Conservation (phyloP, 805 yeast species). For the Aciculoconidium aculeatum region DNA sequence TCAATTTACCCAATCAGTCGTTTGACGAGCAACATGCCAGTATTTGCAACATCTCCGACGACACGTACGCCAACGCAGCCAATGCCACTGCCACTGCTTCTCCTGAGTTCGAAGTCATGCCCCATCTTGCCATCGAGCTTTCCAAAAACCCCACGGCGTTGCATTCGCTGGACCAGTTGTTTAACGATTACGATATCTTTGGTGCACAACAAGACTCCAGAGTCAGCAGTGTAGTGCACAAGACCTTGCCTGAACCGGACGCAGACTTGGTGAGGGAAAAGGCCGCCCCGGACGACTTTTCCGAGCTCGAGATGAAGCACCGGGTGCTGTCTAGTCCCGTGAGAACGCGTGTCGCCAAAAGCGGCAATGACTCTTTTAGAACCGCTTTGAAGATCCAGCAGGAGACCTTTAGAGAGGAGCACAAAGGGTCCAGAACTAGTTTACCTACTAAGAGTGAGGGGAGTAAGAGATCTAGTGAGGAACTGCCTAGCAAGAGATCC, state of each 20-base stretch:
- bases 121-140: constrained; percentile 36
- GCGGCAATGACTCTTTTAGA: no score
- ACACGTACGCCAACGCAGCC: no score
- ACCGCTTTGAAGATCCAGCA: no score
- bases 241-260: constrained; percentile 30
- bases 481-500: no score
- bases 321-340: no score
- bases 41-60: constrained; percentile 21
- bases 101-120: constrained; percentile 13
- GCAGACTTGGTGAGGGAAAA: constrained; percentile 7
- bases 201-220: constrained; percentile 6
- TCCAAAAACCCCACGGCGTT: constrained; percentile 25
- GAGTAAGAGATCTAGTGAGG: no score
- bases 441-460: no score
- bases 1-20: constrained; percentile 18
- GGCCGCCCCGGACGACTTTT: no score
- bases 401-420: no score
- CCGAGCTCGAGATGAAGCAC: no score
- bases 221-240: constrained; percentile 3
- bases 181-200: constrained; percentile 19
- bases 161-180: constrained; percentile 22
- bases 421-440: constrained; percentile 25
- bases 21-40: constrained; percentile 31
- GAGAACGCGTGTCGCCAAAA: no score
- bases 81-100: no score